A percentile compares a stretch with the other conserved stretches of the same genome.
These are phyloP conservation scores for Eutypella sp. DNA, from an alignment of 2,329 filamentous ascomycete genomes.

Conservation along the genomic window DNA sequence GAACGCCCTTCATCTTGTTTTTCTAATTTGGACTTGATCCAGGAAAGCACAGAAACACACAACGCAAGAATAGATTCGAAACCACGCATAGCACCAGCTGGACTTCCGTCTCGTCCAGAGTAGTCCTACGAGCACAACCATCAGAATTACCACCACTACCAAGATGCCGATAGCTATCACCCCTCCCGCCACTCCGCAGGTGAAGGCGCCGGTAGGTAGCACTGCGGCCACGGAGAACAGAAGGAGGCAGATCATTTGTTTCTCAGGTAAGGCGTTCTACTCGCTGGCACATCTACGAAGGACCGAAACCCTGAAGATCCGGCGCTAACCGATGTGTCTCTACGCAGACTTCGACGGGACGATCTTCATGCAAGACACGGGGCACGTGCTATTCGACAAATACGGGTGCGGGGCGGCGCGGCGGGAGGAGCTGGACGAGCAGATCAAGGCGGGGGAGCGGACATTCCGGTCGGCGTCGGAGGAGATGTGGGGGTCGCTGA, in stretches of 20 bases:
- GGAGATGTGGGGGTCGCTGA: constrained; percentile 65
- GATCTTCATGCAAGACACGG: constrained; percentile 68
- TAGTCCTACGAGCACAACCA: neutral
- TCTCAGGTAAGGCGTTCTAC: constrained; percentile 43
- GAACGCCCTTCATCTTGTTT: no score
- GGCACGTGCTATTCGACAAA: constrained; percentile 63
- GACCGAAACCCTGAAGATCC: no score
- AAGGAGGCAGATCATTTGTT: constrained; percentile 54
- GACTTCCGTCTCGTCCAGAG: no score
- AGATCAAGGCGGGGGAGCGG: constrained; percentile 60
- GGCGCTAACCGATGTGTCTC: no score
- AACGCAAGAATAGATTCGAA: no score
- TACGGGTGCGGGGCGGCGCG: constrained; percentile 56
- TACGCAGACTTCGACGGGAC: constrained; percentile 64
- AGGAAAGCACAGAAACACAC: no score
- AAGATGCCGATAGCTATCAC: constrained; percentile 37
- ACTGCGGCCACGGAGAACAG: constrained; percentile 29
- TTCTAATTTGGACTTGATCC: no score
- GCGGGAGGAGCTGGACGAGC: constrained; percentile 53
- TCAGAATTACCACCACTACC: constrained; percentile 17
- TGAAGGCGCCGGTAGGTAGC: constrained; percentile 22
- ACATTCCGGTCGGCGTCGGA: constrained; percentile 67
- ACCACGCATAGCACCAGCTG: no score
- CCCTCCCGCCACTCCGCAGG: constrained; percentile 23
- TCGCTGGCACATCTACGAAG: no score